Evolutionary conservation across 768 basidiomycete genomes (phyloP).

Genomic region (Termitomyces sp.): DNA sequence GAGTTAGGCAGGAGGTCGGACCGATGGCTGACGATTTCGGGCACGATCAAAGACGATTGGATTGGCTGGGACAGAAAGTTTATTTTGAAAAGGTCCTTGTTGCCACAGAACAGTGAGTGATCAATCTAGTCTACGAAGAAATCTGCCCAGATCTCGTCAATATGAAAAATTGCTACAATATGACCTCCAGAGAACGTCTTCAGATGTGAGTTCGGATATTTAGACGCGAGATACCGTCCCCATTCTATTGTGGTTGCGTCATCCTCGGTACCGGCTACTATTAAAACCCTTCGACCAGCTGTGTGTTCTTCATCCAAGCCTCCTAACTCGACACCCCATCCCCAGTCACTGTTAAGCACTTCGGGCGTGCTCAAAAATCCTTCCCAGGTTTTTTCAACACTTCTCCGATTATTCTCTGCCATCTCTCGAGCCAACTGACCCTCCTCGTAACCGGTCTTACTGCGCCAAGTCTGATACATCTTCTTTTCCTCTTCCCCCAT

Average conservation of each 20-base stretch:
- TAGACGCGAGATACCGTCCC: constrained; percentile 30
- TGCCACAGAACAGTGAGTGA: neutral
- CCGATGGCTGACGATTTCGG: no score
- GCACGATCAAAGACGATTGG: no score
- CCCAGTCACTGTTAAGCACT: constrained; percentile 40
- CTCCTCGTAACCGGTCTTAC: constrained; percentile 27
- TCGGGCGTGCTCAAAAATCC: constrained; percentile 31
- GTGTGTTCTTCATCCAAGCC: constrained; percentile 38
- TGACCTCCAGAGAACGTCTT: constrained; percentile 35
- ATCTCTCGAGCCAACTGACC: constrained; percentile 30
- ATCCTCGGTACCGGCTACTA: constrained; percentile 31
- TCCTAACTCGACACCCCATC: constrained; percentile 24
- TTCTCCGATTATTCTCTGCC: constrained; percentile 31
- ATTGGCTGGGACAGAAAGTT: no score
- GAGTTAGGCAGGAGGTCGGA: no score
- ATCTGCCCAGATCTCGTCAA: constrained; percentile 32
- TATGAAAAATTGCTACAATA: constrained; percentile 26
- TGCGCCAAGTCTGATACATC: constrained; percentile 34
- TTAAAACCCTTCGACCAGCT: constrained; percentile 26
- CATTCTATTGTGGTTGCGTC: constrained; percentile 23
- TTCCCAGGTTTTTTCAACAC: constrained; percentile 37
- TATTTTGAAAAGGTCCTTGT: neutral
- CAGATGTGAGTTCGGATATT: constrained; percentile 33
- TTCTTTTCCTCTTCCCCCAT: constrained; percentile 26
- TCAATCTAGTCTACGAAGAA: constrained; percentile 9